Evolutionary conservation across 106 monocot species (phyloP).

Genomic region (Iris macrosiphon): DNA sequence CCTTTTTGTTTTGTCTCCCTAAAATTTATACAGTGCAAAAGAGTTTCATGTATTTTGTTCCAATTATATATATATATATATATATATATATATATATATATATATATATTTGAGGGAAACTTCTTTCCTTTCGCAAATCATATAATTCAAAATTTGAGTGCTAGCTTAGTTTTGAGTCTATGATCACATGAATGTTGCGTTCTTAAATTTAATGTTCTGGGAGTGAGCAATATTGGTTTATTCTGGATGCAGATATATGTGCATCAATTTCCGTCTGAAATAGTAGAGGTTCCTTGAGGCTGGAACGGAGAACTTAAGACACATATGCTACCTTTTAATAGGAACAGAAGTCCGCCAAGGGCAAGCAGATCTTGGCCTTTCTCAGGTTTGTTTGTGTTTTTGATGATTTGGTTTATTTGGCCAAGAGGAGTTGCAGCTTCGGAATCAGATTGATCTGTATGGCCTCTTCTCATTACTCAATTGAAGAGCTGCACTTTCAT

Average conservation of each 20-base stretch:
- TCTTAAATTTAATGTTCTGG: too few species aligned
- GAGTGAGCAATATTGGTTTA: background rate
- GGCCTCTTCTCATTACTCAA: background rate
- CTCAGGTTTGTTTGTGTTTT: constrained; percentile 10
- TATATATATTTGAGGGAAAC: too few species aligned
- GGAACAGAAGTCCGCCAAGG: constrained; percentile 52
- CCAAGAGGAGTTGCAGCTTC: background rate
- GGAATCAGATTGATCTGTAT: background rate
- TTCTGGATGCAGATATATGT: background rate
- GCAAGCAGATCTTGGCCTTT: constrained; percentile 32
- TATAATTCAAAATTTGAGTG: background rate
- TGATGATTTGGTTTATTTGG: background rate
- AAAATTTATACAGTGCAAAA: too few species aligned
- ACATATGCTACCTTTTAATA: constrained; percentile 14
- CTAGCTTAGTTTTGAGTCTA: too few species aligned
- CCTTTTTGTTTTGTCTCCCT: too few species aligned
- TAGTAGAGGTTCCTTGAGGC: background rate
- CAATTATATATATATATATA: too few species aligned
- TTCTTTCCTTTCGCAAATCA: background rate
- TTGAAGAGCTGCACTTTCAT: background rate
- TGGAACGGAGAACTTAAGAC: background rate
- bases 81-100: too few species aligned
- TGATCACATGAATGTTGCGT: too few species aligned
- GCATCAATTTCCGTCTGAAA: too few species aligned
- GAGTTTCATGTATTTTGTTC: too few species aligned